Conservation (phyloP, 1,284 basidiomycete genomes). For the Trichosporon inkin region DNA sequence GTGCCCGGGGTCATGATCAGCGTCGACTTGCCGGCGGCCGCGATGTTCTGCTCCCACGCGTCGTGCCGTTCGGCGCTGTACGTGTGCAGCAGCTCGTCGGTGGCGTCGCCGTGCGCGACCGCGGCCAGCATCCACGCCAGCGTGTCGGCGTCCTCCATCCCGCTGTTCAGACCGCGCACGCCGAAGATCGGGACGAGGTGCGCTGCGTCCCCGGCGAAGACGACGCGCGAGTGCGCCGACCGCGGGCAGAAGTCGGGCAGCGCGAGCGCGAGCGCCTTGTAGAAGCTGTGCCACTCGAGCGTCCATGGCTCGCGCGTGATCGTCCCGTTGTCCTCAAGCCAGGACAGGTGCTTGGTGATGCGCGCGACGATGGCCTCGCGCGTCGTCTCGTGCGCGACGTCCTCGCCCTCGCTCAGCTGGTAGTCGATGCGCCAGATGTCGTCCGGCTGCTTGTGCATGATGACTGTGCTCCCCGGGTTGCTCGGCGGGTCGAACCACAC, state of each 20-base stretch:
- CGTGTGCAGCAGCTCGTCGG: constrained; percentile 15
- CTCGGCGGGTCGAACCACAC: constrained; percentile 25
- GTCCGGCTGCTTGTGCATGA: constrained; percentile 28
- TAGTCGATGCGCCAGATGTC: constrained; percentile 28
- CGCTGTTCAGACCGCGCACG: constrained; percentile 22
- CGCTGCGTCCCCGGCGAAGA: constrained; percentile 23
- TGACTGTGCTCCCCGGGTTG: constrained; percentile 23
- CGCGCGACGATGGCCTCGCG: constrained; percentile 16
- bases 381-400: constrained; percentile 19
- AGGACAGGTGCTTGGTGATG: constrained; percentile 23
- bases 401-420: constrained; percentile 19
- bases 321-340: constrained; percentile 26
- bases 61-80: constrained; percentile 23
- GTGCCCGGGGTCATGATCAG: constrained; percentile 25
- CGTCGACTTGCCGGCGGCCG: constrained; percentile 20
- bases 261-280: constrained; percentile 24
- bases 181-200: constrained; percentile 26
- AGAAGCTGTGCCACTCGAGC: constrained; percentile 24
- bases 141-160: constrained; percentile 24
- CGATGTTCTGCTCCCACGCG: constrained; percentile 25
- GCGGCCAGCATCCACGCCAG: constrained; percentile 23
- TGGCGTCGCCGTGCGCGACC: constrained; percentile 17
- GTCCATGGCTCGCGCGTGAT: constrained; percentile 25
- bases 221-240: constrained; percentile 12
- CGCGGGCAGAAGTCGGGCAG: constrained; percentile 12